Evolutionary conservation across 2,329 filamentous ascomycete genomes (phyloP), one percentile per base, ranked within the genome.

Genomic region (Alternaria gaisen): DNA sequence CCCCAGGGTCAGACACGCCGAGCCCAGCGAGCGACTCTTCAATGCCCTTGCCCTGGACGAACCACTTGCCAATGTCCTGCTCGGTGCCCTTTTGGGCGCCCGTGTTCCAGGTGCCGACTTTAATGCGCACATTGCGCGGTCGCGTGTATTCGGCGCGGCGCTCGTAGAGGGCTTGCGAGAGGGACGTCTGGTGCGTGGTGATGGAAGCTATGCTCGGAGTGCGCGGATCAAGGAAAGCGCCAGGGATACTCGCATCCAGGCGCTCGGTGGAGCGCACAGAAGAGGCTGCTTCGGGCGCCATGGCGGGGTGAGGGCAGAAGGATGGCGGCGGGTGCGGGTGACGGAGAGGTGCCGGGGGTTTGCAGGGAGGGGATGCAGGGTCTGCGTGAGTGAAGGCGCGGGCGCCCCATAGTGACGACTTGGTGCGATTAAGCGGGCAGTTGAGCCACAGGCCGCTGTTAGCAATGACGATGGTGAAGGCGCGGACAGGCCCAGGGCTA

Each of bases 61-160:
- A 97, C 95, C 95, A 99, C 32, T 87, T 88, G 8, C 88, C 91
- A 5, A 99, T 82, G 74, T 98, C 95, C 68, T 92, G 91, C 77
- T 97, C 93, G 0, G 93, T 93, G 24, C 91, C 93, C 12, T 91
- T 88, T 66, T 91, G 89, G 1, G 90, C 89, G 4, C 93, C 95
- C 16, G 97, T 92, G 79, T 99, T 99, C 95, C 95, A 99, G 0
- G 92, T 91, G 42, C 94, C 95, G 53, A 99, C 86, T 80, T 97
- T 97, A 78, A 99, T 87, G 66, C 89, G 90, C 69, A 97, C 87
- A 52, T 86, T 86, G 75, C 89, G 89, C 43, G 89, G 87, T 38
- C 89, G 87, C 26, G 91, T 90, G 77, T 94, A 99, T 77, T 98
- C 94, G 50, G 86, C 81, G 71, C 89, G 87, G 55, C 95, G 87